A percentile compares a stretch with the other conserved stretches of the same genome.
phyloP scores from a whole-genome alignment of 495 filamentous ascomycete genomes.

The Aspergillus asperescens region DNA sequence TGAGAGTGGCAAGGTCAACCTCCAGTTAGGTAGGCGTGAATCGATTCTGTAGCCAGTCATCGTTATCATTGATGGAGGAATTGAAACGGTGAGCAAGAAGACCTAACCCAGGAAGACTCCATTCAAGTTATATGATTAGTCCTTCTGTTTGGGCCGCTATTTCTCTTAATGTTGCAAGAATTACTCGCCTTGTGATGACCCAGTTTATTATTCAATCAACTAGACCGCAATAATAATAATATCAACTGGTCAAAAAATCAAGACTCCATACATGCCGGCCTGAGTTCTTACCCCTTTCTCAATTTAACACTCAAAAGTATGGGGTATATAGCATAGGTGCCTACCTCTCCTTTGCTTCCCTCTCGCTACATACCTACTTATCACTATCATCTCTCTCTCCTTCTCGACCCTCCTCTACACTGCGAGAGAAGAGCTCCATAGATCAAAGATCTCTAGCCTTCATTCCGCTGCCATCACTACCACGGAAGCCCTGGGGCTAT shows the following conservation, averaged over 20 bases:
- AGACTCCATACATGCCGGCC: slow-evolving; percentile 13
- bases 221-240: slow-evolving; percentile 10
- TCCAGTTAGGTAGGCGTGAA: not conserved
- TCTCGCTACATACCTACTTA: not conserved
- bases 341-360: not conserved
- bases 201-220: slow-evolving; percentile 12
- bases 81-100: not conserved
- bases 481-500: slow-evolving; percentile 15
- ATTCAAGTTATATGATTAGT: slow-evolving; percentile 2
- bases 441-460: too few relatives aligned
- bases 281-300: slow-evolving; percentile 19
- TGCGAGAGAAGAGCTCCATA: not conserved
- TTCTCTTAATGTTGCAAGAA: slow-evolving; percentile 9
- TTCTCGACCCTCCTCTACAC: not conserved
- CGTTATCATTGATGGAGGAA: not conserved
- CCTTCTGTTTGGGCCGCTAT: slow-evolving; percentile 16
- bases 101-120: not conserved
- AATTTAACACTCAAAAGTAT: not conserved
- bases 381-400: not conserved
- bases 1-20: slow-evolving; percentile 2
- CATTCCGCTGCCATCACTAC: slow-evolving; percentile 15
- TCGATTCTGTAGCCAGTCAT: not conserved
- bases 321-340: slow-evolving; percentile 20
- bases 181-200: slow-evolving; percentile 16
- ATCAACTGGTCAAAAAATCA: not conserved